Conservation (phyloP, 2,329 filamentous ascomycete species). For the Microdochium paspali region DNA sequence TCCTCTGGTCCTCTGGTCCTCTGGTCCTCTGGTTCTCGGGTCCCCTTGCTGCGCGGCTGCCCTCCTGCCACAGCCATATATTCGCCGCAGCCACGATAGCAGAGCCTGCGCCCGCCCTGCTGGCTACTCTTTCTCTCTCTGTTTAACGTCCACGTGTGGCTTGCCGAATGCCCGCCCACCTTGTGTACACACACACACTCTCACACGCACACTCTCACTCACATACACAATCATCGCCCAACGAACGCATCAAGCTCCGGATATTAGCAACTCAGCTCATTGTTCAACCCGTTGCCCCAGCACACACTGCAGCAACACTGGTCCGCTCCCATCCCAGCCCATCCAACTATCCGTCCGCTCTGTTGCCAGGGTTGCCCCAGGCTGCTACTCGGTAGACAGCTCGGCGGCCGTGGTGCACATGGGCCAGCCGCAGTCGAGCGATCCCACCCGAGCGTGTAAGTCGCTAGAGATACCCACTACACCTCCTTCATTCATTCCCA, state of each 20-base stretch:
- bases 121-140: too few relatives aligned
- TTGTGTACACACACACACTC: not conserved
- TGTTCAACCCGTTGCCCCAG: too few relatives aligned
- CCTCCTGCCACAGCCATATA: too few relatives aligned
- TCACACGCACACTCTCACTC: not conserved
- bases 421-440: not conserved
- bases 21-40: too few relatives aligned
- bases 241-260: too few relatives aligned
- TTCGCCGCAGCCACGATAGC: too few relatives aligned
- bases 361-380: not conserved
- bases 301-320: too few relatives aligned
- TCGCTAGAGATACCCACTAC: not conserved
- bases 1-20: not conserved
- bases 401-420: not conserved
- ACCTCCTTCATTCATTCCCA: constrained; percentile 1
- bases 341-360: too few relatives aligned
- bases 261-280: too few relatives aligned
- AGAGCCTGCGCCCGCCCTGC: too few relatives aligned
- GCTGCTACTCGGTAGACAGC: too few relatives aligned
- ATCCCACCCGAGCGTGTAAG: not conserved
- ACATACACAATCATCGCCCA: not conserved
- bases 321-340: not conserved
- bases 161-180: not conserved
- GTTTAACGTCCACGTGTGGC: not conserved
- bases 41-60: too few relatives aligned